phyloP scores from a whole-genome alignment of 2,329 filamentous ascomycete genomes.

The Helicocarpus griseus region DNA sequence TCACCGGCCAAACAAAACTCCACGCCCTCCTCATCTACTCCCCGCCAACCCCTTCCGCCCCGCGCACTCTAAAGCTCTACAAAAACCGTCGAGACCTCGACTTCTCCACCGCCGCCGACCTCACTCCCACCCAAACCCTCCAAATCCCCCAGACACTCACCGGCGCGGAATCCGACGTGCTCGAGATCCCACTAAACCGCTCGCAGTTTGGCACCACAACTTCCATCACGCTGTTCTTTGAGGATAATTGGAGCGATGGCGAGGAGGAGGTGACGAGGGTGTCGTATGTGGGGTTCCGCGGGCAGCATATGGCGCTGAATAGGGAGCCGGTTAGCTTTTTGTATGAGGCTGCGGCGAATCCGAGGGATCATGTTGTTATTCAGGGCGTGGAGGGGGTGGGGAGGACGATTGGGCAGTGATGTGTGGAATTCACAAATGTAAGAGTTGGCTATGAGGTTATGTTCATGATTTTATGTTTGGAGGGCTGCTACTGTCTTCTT shows the following conservation, averaged over 20 bases:
- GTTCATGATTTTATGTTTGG: not conserved
- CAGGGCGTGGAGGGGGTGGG: constrained; percentile 32
- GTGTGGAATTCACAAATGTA: constrained; percentile 4
- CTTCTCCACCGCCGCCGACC: constrained; percentile 64
- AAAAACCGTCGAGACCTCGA: constrained; percentile 81
- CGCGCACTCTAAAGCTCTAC: constrained; percentile 76
- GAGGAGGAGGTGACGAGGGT: constrained; percentile 72
- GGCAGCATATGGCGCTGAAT: constrained; percentile 82
- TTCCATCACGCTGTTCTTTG: constrained; percentile 73
- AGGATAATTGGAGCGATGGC: constrained; percentile 76
- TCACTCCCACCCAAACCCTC: constrained; percentile 62
- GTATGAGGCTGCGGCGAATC: constrained; percentile 91
- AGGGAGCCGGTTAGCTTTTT: constrained; percentile 74
- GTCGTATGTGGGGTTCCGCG: constrained; percentile 83
- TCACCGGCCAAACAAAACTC: constrained; percentile 87
- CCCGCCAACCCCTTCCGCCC: constrained; percentile 59
- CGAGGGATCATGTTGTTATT: constrained; percentile 61
- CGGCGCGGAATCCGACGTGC: constrained; percentile 50
- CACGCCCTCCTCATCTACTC: constrained; percentile 82
- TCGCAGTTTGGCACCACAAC: constrained; percentile 82
- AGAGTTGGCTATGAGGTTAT: not conserved
- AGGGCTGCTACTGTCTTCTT: not conserved
- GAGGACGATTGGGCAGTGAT: constrained; percentile 33
- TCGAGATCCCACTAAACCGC: constrained; percentile 81
- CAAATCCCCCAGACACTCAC: constrained; percentile 62